Evolutionary conservation across 2,329 filamentous ascomycete genomes (phyloP).

Genomic region (Ophiostoma perfectum): DNA sequence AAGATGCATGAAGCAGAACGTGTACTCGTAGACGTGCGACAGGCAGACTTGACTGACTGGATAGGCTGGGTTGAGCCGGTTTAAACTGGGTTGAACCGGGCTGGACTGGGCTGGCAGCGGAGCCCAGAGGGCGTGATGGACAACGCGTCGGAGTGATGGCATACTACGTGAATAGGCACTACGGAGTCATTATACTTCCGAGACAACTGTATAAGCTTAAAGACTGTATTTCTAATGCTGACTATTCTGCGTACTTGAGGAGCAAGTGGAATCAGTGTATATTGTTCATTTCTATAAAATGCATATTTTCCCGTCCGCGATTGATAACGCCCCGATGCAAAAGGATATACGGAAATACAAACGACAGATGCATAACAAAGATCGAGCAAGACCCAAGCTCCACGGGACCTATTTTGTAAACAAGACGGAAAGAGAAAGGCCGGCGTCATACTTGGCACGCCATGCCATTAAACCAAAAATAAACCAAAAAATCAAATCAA

Average conservation of each 20-base stretch:
- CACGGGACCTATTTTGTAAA: background rate
- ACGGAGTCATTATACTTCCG: background rate
- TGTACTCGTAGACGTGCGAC: background rate
- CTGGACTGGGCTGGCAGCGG: background rate
- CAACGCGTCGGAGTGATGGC: no score
- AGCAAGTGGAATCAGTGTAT: background rate
- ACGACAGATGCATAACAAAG: background rate
- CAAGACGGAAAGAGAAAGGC: background rate
- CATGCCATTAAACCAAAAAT: background rate
- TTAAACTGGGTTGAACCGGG: background rate
- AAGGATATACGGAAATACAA: conserved; percentile 21
- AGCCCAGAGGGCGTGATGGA: background rate
- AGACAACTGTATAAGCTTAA: background rate
- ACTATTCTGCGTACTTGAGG: background rate
- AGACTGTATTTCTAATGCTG: background rate
- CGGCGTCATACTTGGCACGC: conserved; percentile 5
- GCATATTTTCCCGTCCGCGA: background rate
- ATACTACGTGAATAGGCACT: background rate
- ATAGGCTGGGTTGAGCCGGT: no score
- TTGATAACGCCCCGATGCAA: conserved; percentile 16
- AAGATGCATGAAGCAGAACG: conserved; percentile 15
- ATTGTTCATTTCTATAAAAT: no score
- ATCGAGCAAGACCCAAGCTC: background rate
- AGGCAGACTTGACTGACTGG: no score
- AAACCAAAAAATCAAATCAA: conserved; percentile 3